phyloP scores from a whole-genome alignment of 2,329 filamentous ascomycete species.

The Sarocladium brachiariae region DNA sequence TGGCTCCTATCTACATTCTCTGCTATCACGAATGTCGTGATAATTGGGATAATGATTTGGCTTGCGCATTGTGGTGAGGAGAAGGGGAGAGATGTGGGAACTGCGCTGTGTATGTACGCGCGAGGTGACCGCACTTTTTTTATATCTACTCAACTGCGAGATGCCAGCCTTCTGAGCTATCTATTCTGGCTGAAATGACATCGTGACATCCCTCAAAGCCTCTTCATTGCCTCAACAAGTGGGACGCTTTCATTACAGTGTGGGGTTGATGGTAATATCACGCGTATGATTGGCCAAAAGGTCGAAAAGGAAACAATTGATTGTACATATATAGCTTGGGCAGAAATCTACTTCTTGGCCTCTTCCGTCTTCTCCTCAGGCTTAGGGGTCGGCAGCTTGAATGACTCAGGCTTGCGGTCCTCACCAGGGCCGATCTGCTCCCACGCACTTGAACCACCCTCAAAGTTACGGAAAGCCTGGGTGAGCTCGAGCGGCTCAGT shows the following conservation, averaged over 20 bases:
- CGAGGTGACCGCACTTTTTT: no score
- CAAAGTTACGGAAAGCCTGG: conserved; percentile 97
- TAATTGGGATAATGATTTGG: no score
- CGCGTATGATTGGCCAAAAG: conserved; percentile 4
- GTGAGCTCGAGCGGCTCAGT: conserved; percentile 96
- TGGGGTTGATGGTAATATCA: conserved; percentile 8
- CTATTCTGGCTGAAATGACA: no score
- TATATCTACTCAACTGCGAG: no score
- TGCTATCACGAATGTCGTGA: no score
- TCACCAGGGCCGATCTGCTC: conserved; percentile 61
- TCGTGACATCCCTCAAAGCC: no score
- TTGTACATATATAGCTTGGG: conserved; percentile 25
- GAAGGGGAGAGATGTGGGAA: no score
- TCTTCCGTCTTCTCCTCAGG: conserved; percentile 88
- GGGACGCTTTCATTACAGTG: conserved; percentile 10
- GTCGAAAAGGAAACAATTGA: conserved; percentile 15
- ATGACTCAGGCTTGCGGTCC: conserved; percentile 74
- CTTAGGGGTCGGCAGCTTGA: conserved; percentile 93
- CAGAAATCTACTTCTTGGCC: conserved; percentile 70
- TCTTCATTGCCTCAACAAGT: no score
- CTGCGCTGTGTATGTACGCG: no score
- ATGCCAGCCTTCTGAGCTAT: no score
- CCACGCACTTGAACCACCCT: conserved; percentile 72
- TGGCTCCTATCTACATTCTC: no score
- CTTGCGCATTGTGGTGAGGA: no score